Evolutionary conservation across 257 asterid species (phyloP).

Genomic region (Nicotiana tomentosiformis): DNA sequence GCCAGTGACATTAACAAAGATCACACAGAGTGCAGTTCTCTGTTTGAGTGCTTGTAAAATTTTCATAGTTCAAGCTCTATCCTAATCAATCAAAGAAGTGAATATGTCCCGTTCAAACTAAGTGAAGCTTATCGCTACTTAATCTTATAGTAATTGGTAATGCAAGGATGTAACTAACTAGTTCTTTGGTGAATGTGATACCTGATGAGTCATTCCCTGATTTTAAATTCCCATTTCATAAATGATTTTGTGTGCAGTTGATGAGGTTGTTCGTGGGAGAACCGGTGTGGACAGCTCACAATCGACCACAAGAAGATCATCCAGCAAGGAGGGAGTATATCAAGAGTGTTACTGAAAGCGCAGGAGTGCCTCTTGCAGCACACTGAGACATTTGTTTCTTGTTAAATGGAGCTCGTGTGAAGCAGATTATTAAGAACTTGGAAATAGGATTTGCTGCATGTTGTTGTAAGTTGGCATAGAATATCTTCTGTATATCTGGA

Average conservation of each 20-base stretch:
- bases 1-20: not conserved
- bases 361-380: slow-evolving; percentile 42
- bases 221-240: not conserved
- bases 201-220: not conserved
- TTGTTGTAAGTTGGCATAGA: not conserved
- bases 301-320: slow-evolving; percentile 80
- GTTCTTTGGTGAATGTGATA: not conserved
- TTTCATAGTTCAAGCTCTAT: not conserved
- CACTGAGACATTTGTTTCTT: slow-evolving; percentile 21
- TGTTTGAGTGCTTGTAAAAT: not conserved
- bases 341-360: slow-evolving; percentile 24
- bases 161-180: not conserved
- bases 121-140: not conserved
- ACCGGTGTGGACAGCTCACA: slow-evolving; percentile 78
- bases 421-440: not conserved
- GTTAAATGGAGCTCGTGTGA: not conserved
- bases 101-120: not conserved
- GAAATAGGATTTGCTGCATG: not conserved
- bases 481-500: not conserved
- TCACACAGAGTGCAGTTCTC: not conserved
- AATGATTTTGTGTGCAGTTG: slow-evolving; percentile 34
- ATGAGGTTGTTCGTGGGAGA: slow-evolving; percentile 89
- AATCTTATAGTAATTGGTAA: not conserved
- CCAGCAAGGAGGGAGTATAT: slow-evolving; percentile 59
- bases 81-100: not conserved